Conservation (phyloP, 2,329 filamentous ascomycete species). For the Neofusicoccum kwambonambiense region DNA sequence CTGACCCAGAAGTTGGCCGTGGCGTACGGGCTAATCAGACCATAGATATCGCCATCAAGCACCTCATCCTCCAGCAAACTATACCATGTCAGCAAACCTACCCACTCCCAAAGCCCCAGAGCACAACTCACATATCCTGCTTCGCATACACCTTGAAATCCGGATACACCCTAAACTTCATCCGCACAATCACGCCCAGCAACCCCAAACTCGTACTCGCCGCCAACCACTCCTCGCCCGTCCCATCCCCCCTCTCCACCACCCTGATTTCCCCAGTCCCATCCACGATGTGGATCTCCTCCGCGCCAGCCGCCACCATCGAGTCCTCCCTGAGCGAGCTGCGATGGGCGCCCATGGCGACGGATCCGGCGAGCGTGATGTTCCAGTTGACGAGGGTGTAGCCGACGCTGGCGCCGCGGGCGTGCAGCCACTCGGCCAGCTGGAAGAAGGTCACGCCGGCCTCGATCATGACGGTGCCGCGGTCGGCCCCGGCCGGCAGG, state of each 20-base stretch:
- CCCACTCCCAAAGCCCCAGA: background rate
- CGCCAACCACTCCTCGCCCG: slow-evolving; percentile 51
- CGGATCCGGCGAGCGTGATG: slow-evolving; percentile 51
- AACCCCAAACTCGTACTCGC: slow-evolving; percentile 53
- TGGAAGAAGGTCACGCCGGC: slow-evolving; percentile 51
- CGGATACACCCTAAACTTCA: slow-evolving; percentile 52
- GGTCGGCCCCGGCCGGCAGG: slow-evolving; percentile 30
- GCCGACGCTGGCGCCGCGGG: slow-evolving; percentile 47
- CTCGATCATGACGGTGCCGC: slow-evolving; percentile 50
- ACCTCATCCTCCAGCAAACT: slow-evolving; percentile 46
- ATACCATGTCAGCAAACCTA: background rate
- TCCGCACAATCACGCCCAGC: slow-evolving; percentile 48
- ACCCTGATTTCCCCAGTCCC: slow-evolving; percentile 46
- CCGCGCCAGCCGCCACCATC: slow-evolving; percentile 51
- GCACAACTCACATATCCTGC: slow-evolving; percentile 46
- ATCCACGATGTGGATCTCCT: slow-evolving; percentile 52
- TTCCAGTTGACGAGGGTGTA: slow-evolving; percentile 57
- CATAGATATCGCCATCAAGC: slow-evolving; percentile 51
- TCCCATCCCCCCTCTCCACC: slow-evolving; percentile 41
- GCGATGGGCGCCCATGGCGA: slow-evolving; percentile 55
- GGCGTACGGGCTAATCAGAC: slow-evolving; percentile 50
- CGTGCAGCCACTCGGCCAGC: slow-evolving; percentile 52
- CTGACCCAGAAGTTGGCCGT: slow-evolving; percentile 51
- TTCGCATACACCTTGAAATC: slow-evolving; percentile 54
- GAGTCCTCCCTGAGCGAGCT: slow-evolving; percentile 50